These are phyloP conservation scores for Leptodermis oblonga DNA, from an alignment of 257 asterid genomes.

Conservation along the genomic window DNA sequence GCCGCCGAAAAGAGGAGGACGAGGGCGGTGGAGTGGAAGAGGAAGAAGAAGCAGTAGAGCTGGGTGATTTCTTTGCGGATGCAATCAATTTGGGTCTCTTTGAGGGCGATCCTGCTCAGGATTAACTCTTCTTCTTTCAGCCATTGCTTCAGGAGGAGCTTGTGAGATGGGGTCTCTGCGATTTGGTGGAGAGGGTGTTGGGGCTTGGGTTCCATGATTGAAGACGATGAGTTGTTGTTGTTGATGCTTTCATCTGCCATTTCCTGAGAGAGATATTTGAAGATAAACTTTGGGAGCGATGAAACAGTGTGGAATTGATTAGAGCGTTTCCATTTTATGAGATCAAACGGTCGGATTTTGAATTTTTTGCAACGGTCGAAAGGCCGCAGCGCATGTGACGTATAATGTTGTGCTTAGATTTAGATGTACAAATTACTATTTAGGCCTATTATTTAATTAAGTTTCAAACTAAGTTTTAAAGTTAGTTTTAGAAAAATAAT, in stretches of 20 bases:
- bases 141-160: constrained; percentile 94
- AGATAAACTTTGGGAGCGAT: background rate
- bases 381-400: too few relatives aligned
- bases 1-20: constrained; percentile 72
- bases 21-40: constrained; percentile 79
- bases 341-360: constrained; percentile 32
- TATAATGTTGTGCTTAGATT: too few relatives aligned
- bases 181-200: constrained; percentile 82
- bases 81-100: constrained; percentile 70
- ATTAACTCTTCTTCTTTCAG: constrained; percentile 83
- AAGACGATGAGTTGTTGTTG: constrained; percentile 13
- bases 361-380: constrained; percentile 43
- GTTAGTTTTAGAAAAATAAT: too few relatives aligned
- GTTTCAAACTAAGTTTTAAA: too few relatives aligned
- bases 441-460: too few relatives aligned
- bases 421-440: too few relatives aligned
- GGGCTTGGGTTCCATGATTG: constrained; percentile 46
- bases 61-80: constrained; percentile 66
- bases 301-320: constrained; percentile 5
- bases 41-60: constrained; percentile 80
- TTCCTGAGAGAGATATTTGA: background rate
- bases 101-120: constrained; percentile 69
- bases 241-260: constrained; percentile 30
- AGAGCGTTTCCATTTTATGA: constrained; percentile 17
- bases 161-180: constrained; percentile 75